phyloP scores from a whole-genome alignment of 192 early-diverging fungal species.

The Cladochytrium replicatum region DNA sequence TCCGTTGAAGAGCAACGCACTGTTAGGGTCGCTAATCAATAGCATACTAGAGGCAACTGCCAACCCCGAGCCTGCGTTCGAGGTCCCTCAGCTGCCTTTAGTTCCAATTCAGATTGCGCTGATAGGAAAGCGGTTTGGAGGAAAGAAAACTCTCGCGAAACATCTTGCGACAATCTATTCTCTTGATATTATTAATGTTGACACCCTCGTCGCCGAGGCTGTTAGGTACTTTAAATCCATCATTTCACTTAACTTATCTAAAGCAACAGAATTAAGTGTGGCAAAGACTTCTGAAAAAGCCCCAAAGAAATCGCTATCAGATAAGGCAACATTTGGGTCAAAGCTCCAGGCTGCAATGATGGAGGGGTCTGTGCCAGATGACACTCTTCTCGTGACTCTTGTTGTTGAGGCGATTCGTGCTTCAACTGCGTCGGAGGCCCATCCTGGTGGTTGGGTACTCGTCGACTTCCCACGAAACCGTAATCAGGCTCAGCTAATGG shows the following conservation, averaged over 20 bases:
- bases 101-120: conserved; percentile 37
- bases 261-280: conserved; percentile 16
- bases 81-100: conserved; percentile 25
- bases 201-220: conserved; percentile 37
- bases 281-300: conserved; percentile 6
- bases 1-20: conserved; percentile 30
- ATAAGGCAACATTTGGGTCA: conserved; percentile 27
- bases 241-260: conserved; percentile 14
- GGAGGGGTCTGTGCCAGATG: conserved; percentile 35
- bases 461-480: conserved; percentile 45
- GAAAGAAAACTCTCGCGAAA: conserved; percentile 36
- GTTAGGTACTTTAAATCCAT: conserved; percentile 19
- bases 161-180: conserved; percentile 25
- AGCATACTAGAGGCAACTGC: conserved; percentile 36
- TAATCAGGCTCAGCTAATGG: conserved; percentile 42
- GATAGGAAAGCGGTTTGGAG: conserved; percentile 46
- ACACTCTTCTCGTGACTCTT: conserved; percentile 35
- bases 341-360: conserved; percentile 38
- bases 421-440: conserved; percentile 6
- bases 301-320: conserved; percentile 1
- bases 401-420: conserved; percentile 39
- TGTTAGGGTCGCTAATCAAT: conserved; percentile 28
- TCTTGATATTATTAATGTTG: conserved; percentile 25
- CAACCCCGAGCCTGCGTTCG: conserved; percentile 20
- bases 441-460: conserved; percentile 36